These are phyloP conservation scores for Neurospora hispaniola DNA, from an alignment of 495 filamentous ascomycete genomes.

Conservation along the genomic window DNA sequence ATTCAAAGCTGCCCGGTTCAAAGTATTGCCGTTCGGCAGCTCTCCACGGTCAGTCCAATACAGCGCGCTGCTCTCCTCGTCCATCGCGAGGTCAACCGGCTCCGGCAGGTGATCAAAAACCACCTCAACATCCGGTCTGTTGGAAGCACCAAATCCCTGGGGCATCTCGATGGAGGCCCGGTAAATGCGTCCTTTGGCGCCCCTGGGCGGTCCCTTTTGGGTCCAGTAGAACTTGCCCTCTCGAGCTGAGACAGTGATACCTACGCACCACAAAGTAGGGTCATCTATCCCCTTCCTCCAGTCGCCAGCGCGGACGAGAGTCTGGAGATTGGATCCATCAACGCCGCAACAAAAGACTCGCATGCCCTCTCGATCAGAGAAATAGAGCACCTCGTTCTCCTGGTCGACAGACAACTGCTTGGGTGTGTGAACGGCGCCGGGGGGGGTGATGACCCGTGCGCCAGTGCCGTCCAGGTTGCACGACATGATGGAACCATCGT, in stretches of 20 bases:
- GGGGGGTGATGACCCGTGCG: constrained; percentile 21
- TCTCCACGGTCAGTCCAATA: constrained; percentile 51
- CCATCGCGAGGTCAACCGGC: constrained; percentile 44
- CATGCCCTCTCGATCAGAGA: constrained; percentile 46
- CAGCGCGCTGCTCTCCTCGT: constrained; percentile 25
- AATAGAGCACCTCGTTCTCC: constrained; percentile 30
- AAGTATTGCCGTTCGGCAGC: constrained; percentile 35
- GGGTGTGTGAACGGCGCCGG: constrained; percentile 37
- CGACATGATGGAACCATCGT: constrained; percentile 37
- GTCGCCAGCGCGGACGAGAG: constrained; percentile 29
- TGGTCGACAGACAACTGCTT: constrained; percentile 38
- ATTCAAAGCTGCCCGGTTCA: constrained; percentile 25
- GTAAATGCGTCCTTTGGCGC: constrained; percentile 35
- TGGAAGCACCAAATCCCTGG: constrained; percentile 3
- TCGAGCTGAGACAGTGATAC: constrained; percentile 31
- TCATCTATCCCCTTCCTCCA: constrained; percentile 14
- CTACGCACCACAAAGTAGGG: constrained; percentile 42
- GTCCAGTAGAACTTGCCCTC: constrained; percentile 44
- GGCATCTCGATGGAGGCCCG: constrained; percentile 28
- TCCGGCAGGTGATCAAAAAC: constrained; percentile 38
- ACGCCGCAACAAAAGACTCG: constrained; percentile 34
- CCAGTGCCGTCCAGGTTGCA: constrained; percentile 35
- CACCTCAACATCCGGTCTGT: constrained; percentile 29
- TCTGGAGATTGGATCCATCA: constrained; percentile 36
- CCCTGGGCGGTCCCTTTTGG: constrained; percentile 44